Conservation (phyloP, 73 alveolate genomes). For the Paramecium pentaurelia region DNA sequence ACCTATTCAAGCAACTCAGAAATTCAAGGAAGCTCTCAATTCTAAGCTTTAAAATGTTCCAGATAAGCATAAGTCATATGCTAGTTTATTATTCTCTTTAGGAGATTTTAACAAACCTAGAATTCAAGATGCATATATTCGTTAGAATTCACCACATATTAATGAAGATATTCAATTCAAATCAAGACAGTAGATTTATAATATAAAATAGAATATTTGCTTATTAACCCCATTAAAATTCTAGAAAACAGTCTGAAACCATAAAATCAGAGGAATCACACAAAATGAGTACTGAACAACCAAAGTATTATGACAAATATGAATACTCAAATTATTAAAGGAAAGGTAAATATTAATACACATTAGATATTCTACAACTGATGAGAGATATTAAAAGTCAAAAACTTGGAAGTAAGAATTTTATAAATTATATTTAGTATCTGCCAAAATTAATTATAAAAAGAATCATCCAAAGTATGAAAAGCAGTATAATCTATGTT, state of each 20-base stretch:
- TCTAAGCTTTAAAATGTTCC: background rate
- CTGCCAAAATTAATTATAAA: background rate
- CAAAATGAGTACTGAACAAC: background rate
- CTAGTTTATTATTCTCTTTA: slow-evolving; percentile 25
- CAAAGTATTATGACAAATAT: background rate
- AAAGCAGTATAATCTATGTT: slow-evolving; percentile 19
- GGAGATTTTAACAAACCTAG: slow-evolving; percentile 5
- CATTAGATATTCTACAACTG: slow-evolving; percentile 36
- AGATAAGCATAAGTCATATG: slow-evolving; percentile 34
- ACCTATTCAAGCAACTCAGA: background rate
- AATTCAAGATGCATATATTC: background rate
- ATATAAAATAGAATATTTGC: background rate
- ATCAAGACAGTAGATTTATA: background rate
- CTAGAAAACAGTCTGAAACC: slow-evolving; percentile 35
- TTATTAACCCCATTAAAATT: background rate
- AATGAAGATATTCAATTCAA: background rate
- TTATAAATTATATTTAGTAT: background rate
- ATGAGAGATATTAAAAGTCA: slow-evolving; percentile 29
- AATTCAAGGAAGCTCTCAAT: slow-evolving; percentile 29
- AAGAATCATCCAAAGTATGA: slow-evolving; percentile 6
- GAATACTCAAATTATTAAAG: background rate
- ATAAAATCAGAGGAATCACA: slow-evolving; percentile 49
- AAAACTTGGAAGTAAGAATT: background rate
- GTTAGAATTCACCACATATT: background rate
- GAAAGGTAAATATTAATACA: slow-evolving; percentile 31